phyloP scores from a whole-genome alignment of 805 yeast species.

The Pichia sporocuriosa region DNA sequence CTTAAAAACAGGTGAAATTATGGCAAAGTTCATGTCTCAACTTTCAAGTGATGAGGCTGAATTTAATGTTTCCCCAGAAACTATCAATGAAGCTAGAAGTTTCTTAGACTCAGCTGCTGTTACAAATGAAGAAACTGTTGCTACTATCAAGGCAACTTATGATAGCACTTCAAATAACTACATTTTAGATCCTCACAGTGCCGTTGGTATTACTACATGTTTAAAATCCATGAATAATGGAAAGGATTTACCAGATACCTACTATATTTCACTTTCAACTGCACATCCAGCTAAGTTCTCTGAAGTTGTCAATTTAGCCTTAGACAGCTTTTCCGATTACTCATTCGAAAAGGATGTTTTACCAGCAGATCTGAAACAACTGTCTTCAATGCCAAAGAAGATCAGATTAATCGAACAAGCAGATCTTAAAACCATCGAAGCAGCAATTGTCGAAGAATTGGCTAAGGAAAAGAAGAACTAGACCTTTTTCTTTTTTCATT shows the following conservation, averaged over 20 bases:
- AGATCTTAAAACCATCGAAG: constrained; percentile 67
- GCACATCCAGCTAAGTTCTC: constrained; percentile 99
- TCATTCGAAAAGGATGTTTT: constrained; percentile 83
- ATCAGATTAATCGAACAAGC: constrained; percentile 64
- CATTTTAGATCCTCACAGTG: constrained; percentile 92
- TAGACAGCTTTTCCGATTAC: constrained; percentile 60
- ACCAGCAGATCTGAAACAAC: constrained; percentile 76
- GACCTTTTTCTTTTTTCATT: too few relatives aligned
- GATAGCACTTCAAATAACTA: constrained; percentile 52
- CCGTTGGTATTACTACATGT: constrained; percentile 86
- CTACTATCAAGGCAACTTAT: constrained; percentile 69
- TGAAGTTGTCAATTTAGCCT: constrained; percentile 85
- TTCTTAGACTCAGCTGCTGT: constrained; percentile 79
- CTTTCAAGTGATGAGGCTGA: constrained; percentile 64
- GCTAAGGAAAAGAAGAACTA: constrained; percentile 31
- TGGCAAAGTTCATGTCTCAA: constrained; percentile 71
- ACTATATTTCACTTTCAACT: constrained; percentile 77
- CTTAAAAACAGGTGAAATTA: constrained; percentile 63
- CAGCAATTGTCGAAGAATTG: constrained; percentile 67
- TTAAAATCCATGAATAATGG: constrained; percentile 46
- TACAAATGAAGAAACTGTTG: constrained; percentile 68
- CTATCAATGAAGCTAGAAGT: constrained; percentile 56
- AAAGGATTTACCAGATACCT: constrained; percentile 30
- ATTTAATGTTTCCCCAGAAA: constrained; percentile 60
- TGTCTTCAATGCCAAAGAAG: constrained; percentile 67